A percentile compares a stretch with the other conserved stretches of the same genome.
These are phyloP conservation scores for Hymenoscyphus occultus DNA, from an alignment of 2,329 filamentous ascomycete species.

Conservation along the genomic window DNA sequence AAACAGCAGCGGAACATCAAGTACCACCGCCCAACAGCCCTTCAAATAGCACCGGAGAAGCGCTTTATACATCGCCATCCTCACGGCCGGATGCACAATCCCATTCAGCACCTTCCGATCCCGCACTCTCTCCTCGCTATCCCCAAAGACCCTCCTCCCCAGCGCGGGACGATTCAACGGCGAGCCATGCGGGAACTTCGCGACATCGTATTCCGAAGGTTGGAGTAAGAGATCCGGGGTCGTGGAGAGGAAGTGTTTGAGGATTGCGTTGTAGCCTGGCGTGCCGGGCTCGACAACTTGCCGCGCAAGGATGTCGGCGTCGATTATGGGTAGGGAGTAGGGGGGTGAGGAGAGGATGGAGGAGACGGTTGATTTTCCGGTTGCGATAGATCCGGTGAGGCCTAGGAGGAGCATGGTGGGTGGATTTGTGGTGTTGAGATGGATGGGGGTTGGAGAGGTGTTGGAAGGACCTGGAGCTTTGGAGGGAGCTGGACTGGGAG, in stretches of 20 bases:
- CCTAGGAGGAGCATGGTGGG: slow-evolving; percentile 77
- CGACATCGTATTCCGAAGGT: slow-evolving; percentile 50
- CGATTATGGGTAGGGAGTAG: slow-evolving; percentile 85
- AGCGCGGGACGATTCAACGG: slow-evolving; percentile 84
- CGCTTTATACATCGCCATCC: slow-evolving; percentile 73
- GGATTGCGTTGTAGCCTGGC: slow-evolving; percentile 75
- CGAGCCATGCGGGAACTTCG: slow-evolving; percentile 52
- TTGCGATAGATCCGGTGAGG: slow-evolving; percentile 94
- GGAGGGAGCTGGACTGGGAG: not conserved
- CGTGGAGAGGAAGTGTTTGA: slow-evolving; percentile 73
- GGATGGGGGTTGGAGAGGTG: not conserved
- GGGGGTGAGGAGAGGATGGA: slow-evolving; percentile 74
- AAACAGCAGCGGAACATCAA: slow-evolving; percentile 90
- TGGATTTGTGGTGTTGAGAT: not conserved
- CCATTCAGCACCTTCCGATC: slow-evolving; percentile 78
- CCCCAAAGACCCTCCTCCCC: slow-evolving; percentile 82
- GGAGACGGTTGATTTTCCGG: slow-evolving; percentile 96
- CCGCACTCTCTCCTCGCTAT: slow-evolving; percentile 62
- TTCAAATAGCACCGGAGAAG: slow-evolving; percentile 70
- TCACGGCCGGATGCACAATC: slow-evolving; percentile 90
- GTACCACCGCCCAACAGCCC: slow-evolving; percentile 83
- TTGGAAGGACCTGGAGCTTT: not conserved
- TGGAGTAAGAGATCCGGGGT: slow-evolving; percentile 83
- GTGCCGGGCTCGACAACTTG: slow-evolving; percentile 94
- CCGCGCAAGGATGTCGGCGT: slow-evolving; percentile 88